phyloP scores from a whole-genome alignment of 202 grass and related monocot species.

The Brachypodium distachyon region DNA sequence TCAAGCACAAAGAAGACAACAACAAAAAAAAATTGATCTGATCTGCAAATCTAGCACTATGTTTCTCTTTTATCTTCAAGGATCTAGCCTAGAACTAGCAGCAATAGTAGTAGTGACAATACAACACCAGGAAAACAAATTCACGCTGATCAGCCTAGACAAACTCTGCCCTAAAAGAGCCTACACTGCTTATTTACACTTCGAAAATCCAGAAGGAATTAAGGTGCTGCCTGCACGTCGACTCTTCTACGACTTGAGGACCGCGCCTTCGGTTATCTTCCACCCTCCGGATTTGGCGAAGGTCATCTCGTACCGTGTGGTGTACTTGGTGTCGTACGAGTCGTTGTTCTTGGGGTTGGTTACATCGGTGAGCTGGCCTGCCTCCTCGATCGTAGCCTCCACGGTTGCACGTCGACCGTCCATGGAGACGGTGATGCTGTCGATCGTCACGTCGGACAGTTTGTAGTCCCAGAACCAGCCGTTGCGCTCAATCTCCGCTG shows the following conservation, averaged over 20 bases:
- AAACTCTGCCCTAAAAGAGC: neutral
- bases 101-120: neutral
- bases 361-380: slow-evolving; percentile 39
- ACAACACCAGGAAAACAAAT: too few species aligned
- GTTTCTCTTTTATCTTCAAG: neutral
- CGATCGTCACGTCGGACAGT: slow-evolving; percentile 46
- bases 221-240: neutral
- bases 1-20: neutral
- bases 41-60: neutral
- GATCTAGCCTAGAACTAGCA: neutral
- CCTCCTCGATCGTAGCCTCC: slow-evolving; percentile 76
- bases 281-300: slow-evolving; percentile 45
- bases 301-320: slow-evolving; percentile 66
- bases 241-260: slow-evolving; percentile 46
- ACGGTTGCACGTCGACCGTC: slow-evolving; percentile 56
- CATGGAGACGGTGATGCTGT: slow-evolving; percentile 66
- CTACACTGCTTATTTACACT: slow-evolving; percentile 52
- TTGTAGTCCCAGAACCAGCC: slow-evolving; percentile 91
- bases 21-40: neutral
- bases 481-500: slow-evolving; percentile 46
- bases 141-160: neutral
- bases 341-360: slow-evolving; percentile 30
- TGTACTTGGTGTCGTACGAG: slow-evolving; percentile 53
- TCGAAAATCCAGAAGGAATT: neutral
- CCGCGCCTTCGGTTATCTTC: slow-evolving; percentile 84